A percentile compares a stretch with the other conserved stretches of the same genome.
Conservation (phyloP, 1,139 yeast genomes). For the Hyphopichia pseudoburtonii region DNA sequence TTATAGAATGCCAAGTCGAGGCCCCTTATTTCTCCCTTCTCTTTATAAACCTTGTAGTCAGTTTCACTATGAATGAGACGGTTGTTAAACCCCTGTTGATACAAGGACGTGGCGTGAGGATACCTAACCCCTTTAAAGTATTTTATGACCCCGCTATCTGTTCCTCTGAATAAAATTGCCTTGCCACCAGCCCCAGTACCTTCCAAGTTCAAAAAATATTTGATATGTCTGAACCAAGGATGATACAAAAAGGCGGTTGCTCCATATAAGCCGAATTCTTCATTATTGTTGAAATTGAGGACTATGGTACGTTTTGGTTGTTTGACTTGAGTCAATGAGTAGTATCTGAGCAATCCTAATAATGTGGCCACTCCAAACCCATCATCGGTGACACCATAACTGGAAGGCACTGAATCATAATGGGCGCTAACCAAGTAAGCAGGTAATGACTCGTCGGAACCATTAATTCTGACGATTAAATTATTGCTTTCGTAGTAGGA, state of each 20-base stretch:
- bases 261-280: conserved; percentile 86
- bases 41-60: conserved; percentile 72
- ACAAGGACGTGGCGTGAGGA: conserved; percentile 78
- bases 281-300: conserved; percentile 86
- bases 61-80: conserved; percentile 80
- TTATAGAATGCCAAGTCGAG: conserved; percentile 61
- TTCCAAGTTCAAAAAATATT: conserved; percentile 77
- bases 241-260: conserved; percentile 75
- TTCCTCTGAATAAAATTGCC: conserved; percentile 78
- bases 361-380: conserved; percentile 89
- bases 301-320: conserved; percentile 72
- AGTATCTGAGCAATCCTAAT: conserved; percentile 65
- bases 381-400: conserved; percentile 88
- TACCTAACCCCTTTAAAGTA: conserved; percentile 49
- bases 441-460: conserved; percentile 54
- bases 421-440: conserved; percentile 82
- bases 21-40: conserved; percentile 69
- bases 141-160: conserved; percentile 67
- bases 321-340: conserved; percentile 32
- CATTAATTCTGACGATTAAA: conserved; percentile 69
- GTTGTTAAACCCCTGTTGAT: conserved; percentile 78
- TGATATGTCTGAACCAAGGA: conserved; percentile 67
- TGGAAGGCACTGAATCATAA: conserved; percentile 86
- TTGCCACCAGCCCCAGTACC: conserved; percentile 97
- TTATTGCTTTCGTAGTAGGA: conserved; percentile 81